These are phyloP conservation scores for Eutrema japonicum DNA, from an alignment of 345 rosid species.

Conservation along the genomic window DNA sequence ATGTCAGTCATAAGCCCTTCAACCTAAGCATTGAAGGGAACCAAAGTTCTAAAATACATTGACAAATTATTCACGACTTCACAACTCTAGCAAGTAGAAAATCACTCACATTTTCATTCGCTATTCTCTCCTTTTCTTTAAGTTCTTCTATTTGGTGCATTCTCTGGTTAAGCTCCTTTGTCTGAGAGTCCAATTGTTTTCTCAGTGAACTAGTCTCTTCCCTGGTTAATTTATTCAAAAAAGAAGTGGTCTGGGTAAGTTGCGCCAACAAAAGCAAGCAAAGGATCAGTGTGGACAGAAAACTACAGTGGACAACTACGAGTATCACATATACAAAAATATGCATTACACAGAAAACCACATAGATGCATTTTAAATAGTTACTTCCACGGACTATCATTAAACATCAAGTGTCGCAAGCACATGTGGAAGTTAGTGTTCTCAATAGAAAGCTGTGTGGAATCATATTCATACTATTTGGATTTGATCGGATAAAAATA, in stretches of 20 bases:
- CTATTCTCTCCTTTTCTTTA: constrained; percentile 87
- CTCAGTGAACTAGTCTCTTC: constrained; percentile 73
- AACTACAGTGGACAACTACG: constrained; percentile 3
- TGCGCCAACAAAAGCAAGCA: background rate
- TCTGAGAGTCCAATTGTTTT: constrained; percentile 71
- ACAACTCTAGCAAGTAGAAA: constrained; percentile 18
- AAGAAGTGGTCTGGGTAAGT: constrained; percentile 12
- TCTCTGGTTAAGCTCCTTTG: constrained; percentile 73
- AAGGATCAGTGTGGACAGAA: background rate
- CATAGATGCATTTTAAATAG: background rate
- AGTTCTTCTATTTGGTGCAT: constrained; percentile 79
- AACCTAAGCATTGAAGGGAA: constrained; percentile 51
- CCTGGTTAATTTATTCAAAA: constrained; percentile 54
- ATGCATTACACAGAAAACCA: background rate
- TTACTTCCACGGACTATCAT: background rate
- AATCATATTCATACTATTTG: background rate
- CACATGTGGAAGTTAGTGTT: constrained; percentile 3
- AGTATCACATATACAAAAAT: constrained; percentile 5
- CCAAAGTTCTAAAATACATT: constrained; percentile 2
- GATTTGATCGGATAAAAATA: background rate
- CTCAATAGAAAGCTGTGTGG: constrained; percentile 9
- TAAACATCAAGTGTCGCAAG: constrained; percentile 13
- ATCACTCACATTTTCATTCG: constrained; percentile 88
- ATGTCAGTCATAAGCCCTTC: constrained; percentile 98
- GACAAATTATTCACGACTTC: constrained; percentile 9